Percentiles rank a stretch among this genome's conserved stretches.
Evolutionary conservation across 805 yeast species (phyloP).

Genomic region (Henningerozyma blattae): DNA sequence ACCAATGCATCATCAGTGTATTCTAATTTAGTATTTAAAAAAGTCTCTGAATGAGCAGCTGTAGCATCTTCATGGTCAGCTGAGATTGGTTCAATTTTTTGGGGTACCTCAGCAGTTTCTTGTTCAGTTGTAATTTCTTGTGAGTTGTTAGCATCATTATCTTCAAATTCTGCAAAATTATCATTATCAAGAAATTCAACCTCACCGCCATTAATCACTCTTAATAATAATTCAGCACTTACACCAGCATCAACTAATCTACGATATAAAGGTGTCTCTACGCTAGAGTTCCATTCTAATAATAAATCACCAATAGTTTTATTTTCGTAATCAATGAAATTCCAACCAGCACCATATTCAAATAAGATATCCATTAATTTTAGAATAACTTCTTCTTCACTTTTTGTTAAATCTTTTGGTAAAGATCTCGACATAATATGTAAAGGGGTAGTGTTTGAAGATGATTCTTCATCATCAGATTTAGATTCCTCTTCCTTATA

Average conservation of each 20-base stretch:
- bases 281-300: conserved; percentile 34
- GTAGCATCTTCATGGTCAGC: conserved; percentile 31
- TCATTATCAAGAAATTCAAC: conserved; percentile 49
- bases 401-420: conserved; percentile 22
- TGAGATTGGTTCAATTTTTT: conserved; percentile 2
- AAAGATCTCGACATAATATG: conserved; percentile 53
- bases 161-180: conserved; percentile 30
- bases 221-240: conserved; percentile 69
- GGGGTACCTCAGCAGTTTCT: neutral
- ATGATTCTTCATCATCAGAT: conserved; percentile 25
- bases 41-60: conserved; percentile 54
- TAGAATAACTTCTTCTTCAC: conserved; percentile 34
- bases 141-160: conserved; percentile 17
- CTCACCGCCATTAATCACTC: conserved; percentile 46
- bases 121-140: neutral
- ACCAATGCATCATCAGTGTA: conserved; percentile 57
- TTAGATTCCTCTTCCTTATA: conserved; percentile 2
- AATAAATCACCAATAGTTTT: conserved; percentile 83
- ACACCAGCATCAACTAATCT: conserved; percentile 73
- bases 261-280: conserved; percentile 32
- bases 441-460: conserved; percentile 63
- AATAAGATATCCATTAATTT: conserved; percentile 55
- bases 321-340: conserved; percentile 53
- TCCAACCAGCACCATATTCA: conserved; percentile 90
- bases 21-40: conserved; percentile 51